A percentile compares a stretch with the other conserved stretches of the same genome.
Conservation (phyloP, 129 eudicot species). For the Flaveria trinervia region DNA sequence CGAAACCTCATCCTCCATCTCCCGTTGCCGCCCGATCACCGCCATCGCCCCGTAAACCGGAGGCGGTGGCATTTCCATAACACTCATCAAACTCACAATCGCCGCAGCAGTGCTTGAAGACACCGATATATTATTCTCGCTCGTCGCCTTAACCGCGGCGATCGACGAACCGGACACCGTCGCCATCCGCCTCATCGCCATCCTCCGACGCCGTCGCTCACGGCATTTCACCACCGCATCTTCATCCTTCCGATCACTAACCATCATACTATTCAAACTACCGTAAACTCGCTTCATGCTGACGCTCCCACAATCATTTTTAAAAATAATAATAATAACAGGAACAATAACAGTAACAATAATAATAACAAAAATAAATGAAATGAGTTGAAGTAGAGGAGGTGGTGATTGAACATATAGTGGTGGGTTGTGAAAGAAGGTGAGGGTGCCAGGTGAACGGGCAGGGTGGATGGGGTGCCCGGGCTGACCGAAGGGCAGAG, state of each 20-base stretch:
- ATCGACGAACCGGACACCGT: not conserved
- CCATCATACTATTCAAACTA: conserved; percentile 15
- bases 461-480: conserved; percentile 16
- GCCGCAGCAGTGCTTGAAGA: not conserved
- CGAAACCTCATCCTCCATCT: conserved; percentile 44
- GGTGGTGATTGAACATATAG: conserved; percentile 20
- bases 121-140: not conserved
- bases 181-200: conserved; percentile 31
- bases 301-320: not conserved
- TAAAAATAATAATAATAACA: not conserved
- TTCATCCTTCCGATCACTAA: not conserved
- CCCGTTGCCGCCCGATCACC: conserved; percentile 39
- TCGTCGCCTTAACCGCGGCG: not conserved
- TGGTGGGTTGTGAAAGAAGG: conserved; percentile 20
- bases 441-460: conserved; percentile 11
- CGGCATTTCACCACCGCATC: conserved; percentile 38
- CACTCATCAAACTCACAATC: conserved; percentile 16
- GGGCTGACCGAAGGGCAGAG: not conserved
- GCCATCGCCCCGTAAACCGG: conserved; percentile 39
- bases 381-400: not conserved
- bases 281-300: conserved; percentile 6
- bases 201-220: conserved; percentile 44
- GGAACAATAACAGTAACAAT: too few relatives aligned
- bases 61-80: conserved; percentile 9
- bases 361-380: not conserved